Base-by-base conservation (phyloP, 116 monocot species). In the Posidonia oceanica region DNA sequence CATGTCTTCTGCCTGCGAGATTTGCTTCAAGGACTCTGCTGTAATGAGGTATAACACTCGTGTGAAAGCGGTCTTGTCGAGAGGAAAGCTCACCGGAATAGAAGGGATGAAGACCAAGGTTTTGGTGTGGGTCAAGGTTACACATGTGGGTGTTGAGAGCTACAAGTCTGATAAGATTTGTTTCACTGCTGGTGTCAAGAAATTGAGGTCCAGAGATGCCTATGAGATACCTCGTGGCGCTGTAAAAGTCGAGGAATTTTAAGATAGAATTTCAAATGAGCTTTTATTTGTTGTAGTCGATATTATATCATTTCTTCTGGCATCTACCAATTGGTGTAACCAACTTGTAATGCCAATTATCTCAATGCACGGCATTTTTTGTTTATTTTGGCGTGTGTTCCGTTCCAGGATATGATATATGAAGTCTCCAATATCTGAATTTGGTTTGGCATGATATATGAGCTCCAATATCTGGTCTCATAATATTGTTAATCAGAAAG, bases 71-170 rank as follows among this genome's bases (percentile, higher is more conserved):
- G 65, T 66, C 23, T 54, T 97, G 51, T 81, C 92, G 5, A 76
- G 89, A 71, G 96, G 96, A 4, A 97, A 97, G 83, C 86, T 97
- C 62, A 77, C 89, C 0, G 78, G 68, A 3, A 80, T 97, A 8
- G 96, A 97, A 75, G 96, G 96, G 56, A 85, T 97, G 96, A 97
- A 97, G 82, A 91, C 96, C 12, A 97, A 91, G 42, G 70, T 87
- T 29, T 39, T 97, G 36, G 89, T 97, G 22, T 97, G 96, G 96
- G 91, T 97, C 60, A 89, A 83, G 66, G 91, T 97, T 5, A 87
- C 91, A 14, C 79, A 85, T 52, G 72, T 97, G 3, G 56, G 70
- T 7, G 67, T 97, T 12, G 96, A 97, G 64, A 87, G 85, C 78
- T 85, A 80, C 70, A 91, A 80, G 67, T 91, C 87, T 5, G 96